phyloP scores from a whole-genome alignment of 805 yeast genomes.

The Yamadazyma olivae region DNA sequence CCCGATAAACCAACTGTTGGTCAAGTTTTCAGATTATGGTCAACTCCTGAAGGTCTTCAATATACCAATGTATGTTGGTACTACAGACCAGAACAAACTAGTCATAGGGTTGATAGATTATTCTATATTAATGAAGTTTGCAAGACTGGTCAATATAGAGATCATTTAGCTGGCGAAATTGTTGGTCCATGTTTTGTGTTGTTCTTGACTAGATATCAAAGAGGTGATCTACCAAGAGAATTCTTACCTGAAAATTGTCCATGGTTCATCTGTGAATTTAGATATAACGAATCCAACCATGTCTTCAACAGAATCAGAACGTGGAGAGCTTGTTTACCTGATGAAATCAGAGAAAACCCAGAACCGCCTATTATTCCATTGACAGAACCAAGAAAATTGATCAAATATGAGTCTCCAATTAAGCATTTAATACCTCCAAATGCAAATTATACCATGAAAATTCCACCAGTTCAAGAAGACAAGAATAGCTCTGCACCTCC shows the following conservation, averaged over 20 bases:
- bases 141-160: conserved; percentile 95
- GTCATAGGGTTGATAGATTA: conserved; percentile 84
- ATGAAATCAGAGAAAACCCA: conserved; percentile 83
- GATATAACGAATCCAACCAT: conserved; percentile 89
- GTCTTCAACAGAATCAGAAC: conserved; percentile 93
- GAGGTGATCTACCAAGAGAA: conserved; percentile 80
- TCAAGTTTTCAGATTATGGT: conserved; percentile 92
- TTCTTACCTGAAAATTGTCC: conserved; percentile 71
- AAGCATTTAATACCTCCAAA: conserved; percentile 71
- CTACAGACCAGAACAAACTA: conserved; percentile 96
- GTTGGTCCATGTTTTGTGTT: conserved; percentile 93
- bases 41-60: conserved; percentile 73
- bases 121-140: conserved; percentile 94
- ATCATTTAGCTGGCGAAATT: conserved; percentile 84
- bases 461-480: conserved; percentile 81
- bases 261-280: conserved; percentile 88
- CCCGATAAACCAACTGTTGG: conserved; percentile 88
- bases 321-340: conserved; percentile 98
- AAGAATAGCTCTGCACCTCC: conserved; percentile 86
- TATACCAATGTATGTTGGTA: conserved; percentile 98
- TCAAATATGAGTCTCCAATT: conserved; percentile 81
- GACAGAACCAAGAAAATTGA: conserved; percentile 60
- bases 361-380: conserved; percentile 75
- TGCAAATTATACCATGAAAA: conserved; percentile 68
- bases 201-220: conserved; percentile 89